phyloP scores from a whole-genome alignment of 139 green algal species.

The Micractinium sp. region DNA sequence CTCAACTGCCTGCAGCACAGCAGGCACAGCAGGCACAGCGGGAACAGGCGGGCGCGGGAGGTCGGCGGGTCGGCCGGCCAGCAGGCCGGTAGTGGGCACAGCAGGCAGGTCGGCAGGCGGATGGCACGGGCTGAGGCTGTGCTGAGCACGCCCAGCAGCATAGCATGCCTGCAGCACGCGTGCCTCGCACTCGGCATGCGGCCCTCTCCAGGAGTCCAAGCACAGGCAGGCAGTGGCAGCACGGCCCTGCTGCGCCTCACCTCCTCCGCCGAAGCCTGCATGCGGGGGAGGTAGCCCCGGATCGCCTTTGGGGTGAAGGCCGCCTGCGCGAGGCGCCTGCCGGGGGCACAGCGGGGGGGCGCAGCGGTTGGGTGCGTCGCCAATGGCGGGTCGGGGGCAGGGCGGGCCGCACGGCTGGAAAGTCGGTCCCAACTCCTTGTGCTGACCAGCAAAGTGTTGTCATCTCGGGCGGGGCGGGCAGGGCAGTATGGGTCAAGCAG shows the following conservation, averaged over 20 bases:
- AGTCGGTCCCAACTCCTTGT: no score
- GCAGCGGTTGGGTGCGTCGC: no score
- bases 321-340: conserved; percentile 18
- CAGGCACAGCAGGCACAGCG: not conserved
- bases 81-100: not conserved
- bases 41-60: not conserved
- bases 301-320: conserved; percentile 31
- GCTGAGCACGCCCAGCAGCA: not conserved
- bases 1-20: not conserved
- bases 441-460: no score
- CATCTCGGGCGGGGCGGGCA: not conserved
- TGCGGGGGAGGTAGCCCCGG: conserved; percentile 25
- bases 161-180: not conserved
- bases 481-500: not conserved
- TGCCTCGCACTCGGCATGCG: not conserved
- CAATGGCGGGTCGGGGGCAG: not conserved
- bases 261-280: conserved; percentile 9
- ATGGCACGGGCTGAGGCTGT: not conserved
- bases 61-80: no score
- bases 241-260: not conserved
- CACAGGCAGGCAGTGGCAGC: no score
- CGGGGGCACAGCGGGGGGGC: not conserved
- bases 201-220: no score
- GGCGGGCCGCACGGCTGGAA: not conserved
- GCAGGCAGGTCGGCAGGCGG: not conserved